Conservation (phyloP, 139 green algal genomes). For the Closterium sp. region DNA sequence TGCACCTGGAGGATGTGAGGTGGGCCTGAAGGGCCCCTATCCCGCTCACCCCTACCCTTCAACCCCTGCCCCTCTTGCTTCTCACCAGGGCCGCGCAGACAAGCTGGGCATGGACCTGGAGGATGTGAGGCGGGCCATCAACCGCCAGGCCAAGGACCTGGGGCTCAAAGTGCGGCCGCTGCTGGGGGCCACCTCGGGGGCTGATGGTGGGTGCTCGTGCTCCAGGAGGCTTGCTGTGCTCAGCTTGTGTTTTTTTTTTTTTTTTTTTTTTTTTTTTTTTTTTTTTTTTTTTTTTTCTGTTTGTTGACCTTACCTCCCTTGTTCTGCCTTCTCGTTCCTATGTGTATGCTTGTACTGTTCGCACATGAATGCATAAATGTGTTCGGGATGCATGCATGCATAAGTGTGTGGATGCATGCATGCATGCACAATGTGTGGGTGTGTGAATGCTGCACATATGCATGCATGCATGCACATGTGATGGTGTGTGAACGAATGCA, state of each 20-base stretch:
- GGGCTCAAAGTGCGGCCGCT: constrained; percentile 39
- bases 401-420: no score
- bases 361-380: no score
- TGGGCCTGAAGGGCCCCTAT: no score
- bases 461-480: background rate
- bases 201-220: background rate
- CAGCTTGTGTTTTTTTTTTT: background rate
- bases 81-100: constrained; percentile 30
- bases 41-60: background rate
- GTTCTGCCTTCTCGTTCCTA: no score
- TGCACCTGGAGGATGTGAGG: no score
- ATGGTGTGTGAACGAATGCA: background rate
- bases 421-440: no score
- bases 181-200: background rate
- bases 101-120: constrained; percentile 31
- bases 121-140: constrained; percentile 16
- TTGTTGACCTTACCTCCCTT: no score
- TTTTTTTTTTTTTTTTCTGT: no score
- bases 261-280: no score
- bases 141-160: constrained; percentile 25
- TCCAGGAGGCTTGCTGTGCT: background rate
- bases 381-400: no score
- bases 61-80: background rate
- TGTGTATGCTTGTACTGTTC: no score
- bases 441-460: no score